Evolutionary conservation across 1,139 yeast species (phyloP).

Genomic region (Candida sojae): DNA sequence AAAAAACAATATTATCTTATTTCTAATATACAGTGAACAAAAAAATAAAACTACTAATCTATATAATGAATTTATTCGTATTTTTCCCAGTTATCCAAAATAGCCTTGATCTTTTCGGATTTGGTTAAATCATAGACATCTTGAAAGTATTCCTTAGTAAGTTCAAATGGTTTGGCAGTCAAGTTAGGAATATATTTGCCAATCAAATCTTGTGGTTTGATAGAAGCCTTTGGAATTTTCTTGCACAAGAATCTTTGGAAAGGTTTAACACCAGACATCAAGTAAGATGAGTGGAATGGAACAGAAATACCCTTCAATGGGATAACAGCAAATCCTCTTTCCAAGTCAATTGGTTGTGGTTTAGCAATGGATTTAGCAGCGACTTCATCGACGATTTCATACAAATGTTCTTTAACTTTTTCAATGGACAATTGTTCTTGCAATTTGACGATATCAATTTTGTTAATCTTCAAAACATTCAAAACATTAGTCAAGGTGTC

Average conservation of each 20-base stretch:
- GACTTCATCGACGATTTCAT: slow-evolving; percentile 85
- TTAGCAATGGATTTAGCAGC: slow-evolving; percentile 78
- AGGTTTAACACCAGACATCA: slow-evolving; percentile 98
- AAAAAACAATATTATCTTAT: not conserved
- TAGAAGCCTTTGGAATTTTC: slow-evolving; percentile 93
- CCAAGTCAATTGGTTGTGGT: slow-evolving; percentile 94
- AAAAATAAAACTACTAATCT: not conserved
- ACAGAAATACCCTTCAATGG: slow-evolving; percentile 98
- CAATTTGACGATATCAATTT: slow-evolving; percentile 87
- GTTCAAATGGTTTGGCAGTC: slow-evolving; percentile 96
- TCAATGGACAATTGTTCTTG: slow-evolving; percentile 82
- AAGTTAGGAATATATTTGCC: slow-evolving; percentile 97
- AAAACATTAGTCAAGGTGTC: slow-evolving; percentile 92
- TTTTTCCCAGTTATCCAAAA: slow-evolving; percentile 93
- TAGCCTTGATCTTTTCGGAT: slow-evolving; percentile 85
- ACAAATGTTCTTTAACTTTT: slow-evolving; percentile 82
- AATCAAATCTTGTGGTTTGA: slow-evolving; percentile 89
- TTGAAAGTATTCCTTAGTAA: slow-evolving; percentile 94
- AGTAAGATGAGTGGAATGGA: slow-evolving; percentile 98
- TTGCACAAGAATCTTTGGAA: slow-evolving; percentile 96
- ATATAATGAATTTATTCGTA: slow-evolving; percentile 41
- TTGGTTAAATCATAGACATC: slow-evolving; percentile 91
- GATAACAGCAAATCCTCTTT: slow-evolving; percentile 97
- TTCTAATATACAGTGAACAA: not conserved
- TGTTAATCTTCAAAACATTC: slow-evolving; percentile 89